Percentiles rank a stretch among this genome's conserved stretches.
These are phyloP conservation scores for Leccinum boreale DNA, from an alignment of 768 basidiomycete genomes.

Conservation along the genomic window DNA sequence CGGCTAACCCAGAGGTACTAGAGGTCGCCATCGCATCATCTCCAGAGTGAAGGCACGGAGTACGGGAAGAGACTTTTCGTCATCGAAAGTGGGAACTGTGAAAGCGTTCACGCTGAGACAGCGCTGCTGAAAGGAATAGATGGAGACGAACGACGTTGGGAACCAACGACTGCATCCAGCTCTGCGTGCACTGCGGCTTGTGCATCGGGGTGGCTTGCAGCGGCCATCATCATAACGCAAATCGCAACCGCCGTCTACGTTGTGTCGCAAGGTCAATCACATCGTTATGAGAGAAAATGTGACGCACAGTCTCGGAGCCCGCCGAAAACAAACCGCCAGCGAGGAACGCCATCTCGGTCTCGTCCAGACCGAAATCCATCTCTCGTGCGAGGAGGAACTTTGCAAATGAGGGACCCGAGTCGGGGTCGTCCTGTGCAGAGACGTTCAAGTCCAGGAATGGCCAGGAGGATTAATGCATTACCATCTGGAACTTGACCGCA, in stretches of 20 bases:
- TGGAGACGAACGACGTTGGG: conserved; percentile 13
- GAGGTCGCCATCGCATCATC: conserved; percentile 34
- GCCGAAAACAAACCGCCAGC: conserved; percentile 58
- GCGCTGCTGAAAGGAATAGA: not conserved
- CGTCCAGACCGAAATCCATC: conserved; percentile 44
- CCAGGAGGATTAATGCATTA: conserved; percentile 12
- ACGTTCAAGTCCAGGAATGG: not conserved
- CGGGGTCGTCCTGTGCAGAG: conserved; percentile 10
- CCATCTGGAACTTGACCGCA: conserved; percentile 41
- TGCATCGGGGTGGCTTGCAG: conserved; percentile 46
- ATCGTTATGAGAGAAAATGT: not conserved
- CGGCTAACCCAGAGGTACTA: conserved; percentile 20
- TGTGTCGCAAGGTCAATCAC: not conserved
- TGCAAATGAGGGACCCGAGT: conserved; percentile 44
- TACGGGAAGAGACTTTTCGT: conserved; percentile 28
- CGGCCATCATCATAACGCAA: conserved; percentile 45
- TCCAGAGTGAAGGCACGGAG: conserved; percentile 36
- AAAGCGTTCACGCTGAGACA: not conserved
- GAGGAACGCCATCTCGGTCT: conserved; percentile 55
- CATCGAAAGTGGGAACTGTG: conserved; percentile 35
- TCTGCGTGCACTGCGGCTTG: conserved; percentile 49
- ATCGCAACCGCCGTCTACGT: conserved; percentile 46
- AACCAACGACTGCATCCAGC: conserved; percentile 46
- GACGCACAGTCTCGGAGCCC: conserved; percentile 47
- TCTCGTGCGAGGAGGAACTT: conserved; percentile 53